Evolutionary conservation across 768 basidiomycete species (phyloP).

Genomic region (Podaxis sp.): DNA sequence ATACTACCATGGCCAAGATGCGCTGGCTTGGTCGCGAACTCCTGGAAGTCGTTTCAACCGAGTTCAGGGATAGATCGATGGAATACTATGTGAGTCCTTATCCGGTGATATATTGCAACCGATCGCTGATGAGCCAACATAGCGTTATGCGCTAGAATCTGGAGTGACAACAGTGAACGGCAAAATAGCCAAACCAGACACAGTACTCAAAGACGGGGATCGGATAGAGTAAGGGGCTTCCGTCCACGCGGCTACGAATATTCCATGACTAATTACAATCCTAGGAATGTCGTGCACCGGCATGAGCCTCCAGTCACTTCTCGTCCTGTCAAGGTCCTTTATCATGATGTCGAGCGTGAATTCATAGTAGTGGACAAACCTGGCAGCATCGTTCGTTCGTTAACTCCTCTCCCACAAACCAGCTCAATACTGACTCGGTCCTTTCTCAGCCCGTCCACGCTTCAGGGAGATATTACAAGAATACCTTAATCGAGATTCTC

Average conservation of each 20-base stretch:
- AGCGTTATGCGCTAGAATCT: slow-evolving; percentile 72
- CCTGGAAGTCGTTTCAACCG: slow-evolving; percentile 89
- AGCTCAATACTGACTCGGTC: slow-evolving; percentile 13
- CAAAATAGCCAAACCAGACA: slow-evolving; percentile 74
- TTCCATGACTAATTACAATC: neutral
- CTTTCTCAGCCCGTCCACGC: slow-evolving; percentile 80
- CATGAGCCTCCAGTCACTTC: slow-evolving; percentile 96
- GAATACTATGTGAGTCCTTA: slow-evolving; percentile 85
- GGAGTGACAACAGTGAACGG: slow-evolving; percentile 97
- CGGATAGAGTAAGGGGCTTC: slow-evolving; percentile 71
- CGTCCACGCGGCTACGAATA: slow-evolving; percentile 16
- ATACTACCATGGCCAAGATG: slow-evolving; percentile 89
- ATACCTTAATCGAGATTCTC: slow-evolving; percentile 86
- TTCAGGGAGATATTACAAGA: slow-evolving; percentile 85
- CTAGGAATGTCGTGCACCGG: slow-evolving; percentile 89
- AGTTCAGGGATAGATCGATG: slow-evolving; percentile 90
- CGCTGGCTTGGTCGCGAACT: slow-evolving; percentile 88
- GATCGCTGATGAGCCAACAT: neutral
- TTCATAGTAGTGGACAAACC: slow-evolving; percentile 97
- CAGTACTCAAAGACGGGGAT: slow-evolving; percentile 83
- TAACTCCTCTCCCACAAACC: slow-evolving; percentile 4
- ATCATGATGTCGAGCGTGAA: slow-evolving; percentile 73
- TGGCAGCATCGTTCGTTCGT: slow-evolving; percentile 82
- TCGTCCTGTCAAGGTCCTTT: slow-evolving; percentile 74
- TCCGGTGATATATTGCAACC: neutral